Evolutionary conservation across 2,329 filamentous ascomycete species (phyloP).

Genomic region (Knufia petricola): DNA sequence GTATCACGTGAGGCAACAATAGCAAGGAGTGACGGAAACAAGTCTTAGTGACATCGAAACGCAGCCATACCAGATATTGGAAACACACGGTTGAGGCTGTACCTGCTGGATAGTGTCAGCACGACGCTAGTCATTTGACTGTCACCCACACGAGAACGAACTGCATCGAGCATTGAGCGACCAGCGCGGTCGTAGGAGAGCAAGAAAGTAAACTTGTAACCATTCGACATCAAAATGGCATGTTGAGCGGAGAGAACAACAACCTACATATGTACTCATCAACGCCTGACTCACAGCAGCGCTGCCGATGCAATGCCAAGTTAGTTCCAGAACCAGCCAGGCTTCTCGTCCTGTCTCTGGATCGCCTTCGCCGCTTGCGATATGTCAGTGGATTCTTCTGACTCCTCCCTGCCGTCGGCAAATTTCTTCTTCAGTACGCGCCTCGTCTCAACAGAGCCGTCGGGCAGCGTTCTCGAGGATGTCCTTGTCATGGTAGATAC

Average conservation of each 20-base stretch:
- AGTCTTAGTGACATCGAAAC: neutral
- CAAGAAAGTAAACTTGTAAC: no score
- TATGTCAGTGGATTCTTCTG: slow-evolving; percentile 36
- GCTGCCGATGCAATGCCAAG: neutral
- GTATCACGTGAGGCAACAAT: neutral
- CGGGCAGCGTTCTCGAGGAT: slow-evolving; percentile 44
- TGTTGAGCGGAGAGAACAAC: neutral
- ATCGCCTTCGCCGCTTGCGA: neutral
- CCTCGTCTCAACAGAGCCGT: slow-evolving; percentile 50
- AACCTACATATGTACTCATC: neutral
- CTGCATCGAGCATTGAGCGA: no score
- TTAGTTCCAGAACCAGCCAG: slow-evolving; percentile 19
- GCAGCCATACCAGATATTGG: no score
- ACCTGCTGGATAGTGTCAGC: no score
- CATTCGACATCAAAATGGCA: no score
- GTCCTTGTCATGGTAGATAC: slow-evolving; percentile 50
- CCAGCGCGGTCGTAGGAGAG: no score
- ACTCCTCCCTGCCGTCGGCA: slow-evolving; percentile 51
- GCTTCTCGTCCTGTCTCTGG: slow-evolving; percentile 10
- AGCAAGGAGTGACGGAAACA: neutral
- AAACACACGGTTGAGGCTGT: no score
- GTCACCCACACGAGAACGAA: no score
- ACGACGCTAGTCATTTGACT: no score
- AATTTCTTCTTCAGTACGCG: slow-evolving; percentile 50
- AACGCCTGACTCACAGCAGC: neutral